Evolutionary conservation across 495 filamentous ascomycete species (phyloP), one percentile per base, ranked within the genome.

Genomic region (Trichoderma orchidacearum): DNA sequence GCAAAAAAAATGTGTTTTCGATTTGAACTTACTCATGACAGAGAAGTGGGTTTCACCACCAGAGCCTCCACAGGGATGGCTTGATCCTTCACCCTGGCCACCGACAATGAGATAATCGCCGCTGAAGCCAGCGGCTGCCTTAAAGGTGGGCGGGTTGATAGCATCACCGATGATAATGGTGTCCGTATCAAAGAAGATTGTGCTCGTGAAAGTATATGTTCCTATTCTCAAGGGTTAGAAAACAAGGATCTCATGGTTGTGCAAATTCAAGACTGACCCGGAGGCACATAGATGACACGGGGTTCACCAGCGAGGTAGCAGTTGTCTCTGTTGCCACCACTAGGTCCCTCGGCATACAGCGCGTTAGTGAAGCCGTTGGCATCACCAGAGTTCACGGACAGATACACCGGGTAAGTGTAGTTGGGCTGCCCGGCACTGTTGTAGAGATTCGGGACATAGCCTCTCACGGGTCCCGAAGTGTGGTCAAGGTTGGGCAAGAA

Each of bases 131-230:
- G 81, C 35, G 30, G 80, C 75, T 1, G 84, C 84, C 62, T 81
- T 81, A 45, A 89, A 68, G 1, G 75, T 74, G 6, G 86, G 85
- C 27, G 71, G 72, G 70, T 80, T 74, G 56, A 83, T 86, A 0
- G 85, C 80, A 57, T 89, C 84, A n/a, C 83, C 83, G 61, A 85
- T 79, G 2, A 86, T 56, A 58, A 84, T 76, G 4, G 84, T 86
- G 41, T 80, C 77, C 28, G 77, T 67, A 59, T 74, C 66, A 77
- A 80, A 72, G 53, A 66, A 53, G 53, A 86, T 83, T 0, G 81
- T 75, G 8, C 70, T 56, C 15, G 72, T 78, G 55, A 86, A 71
- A 15, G 74, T 58, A 61, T 86, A 86, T 5, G 77, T 84, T 54
- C 83, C 83, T 12, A 77, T 70, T 1, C 8, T 13, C 5, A 48